Evolutionary conservation across 2,329 filamentous ascomycete genomes (phyloP).

Genomic region (Ceratocystis eucalypticola): DNA sequence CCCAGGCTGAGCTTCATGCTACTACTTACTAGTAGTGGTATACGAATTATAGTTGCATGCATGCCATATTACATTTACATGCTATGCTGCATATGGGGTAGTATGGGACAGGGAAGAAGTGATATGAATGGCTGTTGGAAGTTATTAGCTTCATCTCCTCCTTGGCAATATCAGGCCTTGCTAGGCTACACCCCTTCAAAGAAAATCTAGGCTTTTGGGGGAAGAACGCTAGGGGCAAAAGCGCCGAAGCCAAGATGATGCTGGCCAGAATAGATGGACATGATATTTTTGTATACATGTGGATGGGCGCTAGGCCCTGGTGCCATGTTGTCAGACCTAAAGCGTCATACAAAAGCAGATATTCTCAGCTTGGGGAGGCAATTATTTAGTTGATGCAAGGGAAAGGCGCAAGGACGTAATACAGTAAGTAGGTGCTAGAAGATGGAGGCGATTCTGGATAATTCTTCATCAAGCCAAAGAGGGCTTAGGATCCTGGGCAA

Average conservation of each 20-base stretch:
- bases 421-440: not conserved
- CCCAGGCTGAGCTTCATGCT: too few species aligned
- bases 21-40: too few species aligned
- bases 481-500: not conserved
- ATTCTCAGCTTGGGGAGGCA: not conserved
- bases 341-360: not conserved
- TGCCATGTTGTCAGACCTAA: not conserved
- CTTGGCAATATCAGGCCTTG: too few species aligned
- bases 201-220: not conserved
- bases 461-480: not conserved
- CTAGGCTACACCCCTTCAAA: not conserved
- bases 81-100: too few species aligned
- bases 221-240: not conserved
- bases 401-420: not conserved
- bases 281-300: not conserved
- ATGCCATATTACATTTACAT: too few species aligned
- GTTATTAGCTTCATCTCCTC: too few species aligned
- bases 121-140: too few species aligned
- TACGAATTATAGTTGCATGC: too few species aligned
- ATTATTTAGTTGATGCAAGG: not conserved
- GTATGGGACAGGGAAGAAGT: too few species aligned
- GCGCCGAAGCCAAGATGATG: not conserved
- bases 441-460: not conserved
- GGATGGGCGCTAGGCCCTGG: too few species aligned
- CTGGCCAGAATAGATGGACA: not conserved